Evolutionary conservation across 176 grass and related monocot genomes (phyloP).

Genomic region (Aegilops tauschii): DNA sequence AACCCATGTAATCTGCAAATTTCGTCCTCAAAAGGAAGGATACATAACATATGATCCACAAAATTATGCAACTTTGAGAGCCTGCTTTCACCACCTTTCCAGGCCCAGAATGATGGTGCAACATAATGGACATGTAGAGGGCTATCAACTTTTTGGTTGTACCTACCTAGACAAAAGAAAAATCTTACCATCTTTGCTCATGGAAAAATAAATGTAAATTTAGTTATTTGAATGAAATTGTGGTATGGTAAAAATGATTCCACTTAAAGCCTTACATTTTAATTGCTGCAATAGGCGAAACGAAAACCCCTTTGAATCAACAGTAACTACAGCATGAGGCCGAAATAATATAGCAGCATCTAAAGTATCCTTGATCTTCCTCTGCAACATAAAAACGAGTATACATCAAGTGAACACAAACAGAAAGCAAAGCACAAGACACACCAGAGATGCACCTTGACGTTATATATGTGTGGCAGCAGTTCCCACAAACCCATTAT

Average conservation of each 20-base stretch:
- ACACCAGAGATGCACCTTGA: constrained; percentile 59
- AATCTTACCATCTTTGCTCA: constrained; percentile 18
- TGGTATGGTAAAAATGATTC: constrained; percentile 2
- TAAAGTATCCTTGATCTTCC: constrained; percentile 52
- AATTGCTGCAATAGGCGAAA: constrained; percentile 78
- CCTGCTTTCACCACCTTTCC: constrained; percentile 92
- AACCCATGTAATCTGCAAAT: constrained; percentile 77
- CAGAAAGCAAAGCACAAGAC: constrained; percentile 29
- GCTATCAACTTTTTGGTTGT: constrained; percentile 6
- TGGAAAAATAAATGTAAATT: constrained; percentile 9
- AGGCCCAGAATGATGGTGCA: constrained; percentile 97
- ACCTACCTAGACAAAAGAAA: constrained; percentile 56
- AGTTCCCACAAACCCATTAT: constrained; percentile 98
- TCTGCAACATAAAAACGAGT: constrained; percentile 47
- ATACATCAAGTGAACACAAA: constrained; percentile 12
- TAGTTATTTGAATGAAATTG: neutral
- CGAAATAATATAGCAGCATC: constrained; percentile 64
- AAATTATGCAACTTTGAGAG: constrained; percentile 51
- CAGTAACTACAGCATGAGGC: constrained; percentile 81
- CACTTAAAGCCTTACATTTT: constrained; percentile 46
- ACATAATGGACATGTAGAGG: constrained; percentile 92
- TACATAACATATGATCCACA: constrained; percentile 89
- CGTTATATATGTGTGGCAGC: constrained; percentile 66
- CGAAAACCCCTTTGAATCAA: constrained; percentile 95
- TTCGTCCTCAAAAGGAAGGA: constrained; percentile 96